A percentile compares a stretch with the other conserved stretches of the same genome.
Evolutionary conservation across 2,329 filamentous ascomycete genomes (phyloP).

Genomic region (Hyphodiscus sp.): DNA sequence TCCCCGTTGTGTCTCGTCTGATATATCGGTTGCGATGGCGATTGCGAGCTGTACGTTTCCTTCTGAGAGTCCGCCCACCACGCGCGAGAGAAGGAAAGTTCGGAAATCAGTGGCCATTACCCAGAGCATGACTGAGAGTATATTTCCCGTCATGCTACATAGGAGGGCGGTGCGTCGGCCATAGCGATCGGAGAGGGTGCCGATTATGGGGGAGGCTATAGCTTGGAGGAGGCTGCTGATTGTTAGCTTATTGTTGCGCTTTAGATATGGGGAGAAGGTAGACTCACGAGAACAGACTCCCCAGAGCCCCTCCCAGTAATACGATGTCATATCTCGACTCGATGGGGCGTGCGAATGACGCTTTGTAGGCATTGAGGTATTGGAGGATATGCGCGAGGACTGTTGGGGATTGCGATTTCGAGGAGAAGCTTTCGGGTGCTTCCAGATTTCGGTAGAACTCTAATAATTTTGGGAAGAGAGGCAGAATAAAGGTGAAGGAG

Average conservation of each 20-base stretch:
- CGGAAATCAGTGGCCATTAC: conserved; percentile 89
- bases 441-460: conserved; percentile 93
- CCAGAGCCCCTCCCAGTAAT: conserved; percentile 84
- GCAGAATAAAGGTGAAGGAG: conserved; percentile 89
- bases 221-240: conserved; percentile 67
- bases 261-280: neutral
- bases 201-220: conserved; percentile 85
- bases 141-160: conserved; percentile 88
- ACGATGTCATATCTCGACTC: conserved; percentile 97
- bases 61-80: conserved; percentile 90
- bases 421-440: conserved; percentile 40
- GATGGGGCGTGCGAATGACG: conserved; percentile 84
- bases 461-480: conserved; percentile 89
- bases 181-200: conserved; percentile 78
- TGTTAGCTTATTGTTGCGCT: neutral
- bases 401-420: conserved; percentile 45
- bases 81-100: conserved; percentile 86
- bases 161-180: conserved; percentile 82
- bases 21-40: conserved; percentile 94
- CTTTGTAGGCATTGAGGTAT: conserved; percentile 91
- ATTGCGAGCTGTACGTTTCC: conserved; percentile 95
- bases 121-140: conserved; percentile 89
- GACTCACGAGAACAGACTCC: conserved; percentile 73
- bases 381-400: conserved; percentile 72
- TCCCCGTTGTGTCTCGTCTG: conserved; percentile 74